phyloP scores from a whole-genome alignment of 2,329 filamentous ascomycete species.

The Ophiostoma triangulosporum region DNA sequence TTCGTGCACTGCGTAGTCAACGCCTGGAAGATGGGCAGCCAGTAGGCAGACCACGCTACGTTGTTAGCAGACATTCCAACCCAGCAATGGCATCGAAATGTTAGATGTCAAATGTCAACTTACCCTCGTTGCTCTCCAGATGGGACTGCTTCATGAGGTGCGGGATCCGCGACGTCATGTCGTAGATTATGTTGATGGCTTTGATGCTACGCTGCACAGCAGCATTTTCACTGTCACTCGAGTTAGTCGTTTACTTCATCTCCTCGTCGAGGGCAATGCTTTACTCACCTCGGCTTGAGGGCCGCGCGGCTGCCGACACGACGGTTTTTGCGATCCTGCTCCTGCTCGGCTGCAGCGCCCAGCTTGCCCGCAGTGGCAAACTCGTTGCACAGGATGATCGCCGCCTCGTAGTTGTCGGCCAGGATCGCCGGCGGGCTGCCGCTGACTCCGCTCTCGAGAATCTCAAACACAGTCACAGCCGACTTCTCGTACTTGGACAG shows the following conservation, averaged over 20 bases:
- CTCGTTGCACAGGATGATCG: constrained; percentile 70
- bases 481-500: constrained; percentile 57
- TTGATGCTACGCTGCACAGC: constrained; percentile 65
- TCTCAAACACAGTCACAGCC: constrained; percentile 67
- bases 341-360: constrained; percentile 56
- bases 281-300: constrained; percentile 43
- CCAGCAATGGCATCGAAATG: no score
- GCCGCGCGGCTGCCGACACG: constrained; percentile 30
- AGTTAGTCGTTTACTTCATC: no score
- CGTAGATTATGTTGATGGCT: constrained; percentile 69
- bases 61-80: constrained; percentile 23
- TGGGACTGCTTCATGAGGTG: constrained; percentile 86
- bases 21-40: constrained; percentile 86
- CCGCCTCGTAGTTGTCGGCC: constrained; percentile 89
- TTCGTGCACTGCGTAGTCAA: constrained; percentile 86
- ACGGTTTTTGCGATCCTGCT: constrained; percentile 36
- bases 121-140: constrained; percentile 62
- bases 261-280: no score
- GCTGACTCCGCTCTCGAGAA: constrained; percentile 65
- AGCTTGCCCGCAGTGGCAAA: constrained; percentile 76
- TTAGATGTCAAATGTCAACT: constrained; percentile 12
- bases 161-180: constrained; percentile 69
- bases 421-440: constrained; percentile 72
- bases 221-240: constrained; percentile 45
- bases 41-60: constrained; percentile 87